Base-by-base conservation (phyloP, 768 basidiomycete genomes). In the Lentinula raphanica region DNA sequence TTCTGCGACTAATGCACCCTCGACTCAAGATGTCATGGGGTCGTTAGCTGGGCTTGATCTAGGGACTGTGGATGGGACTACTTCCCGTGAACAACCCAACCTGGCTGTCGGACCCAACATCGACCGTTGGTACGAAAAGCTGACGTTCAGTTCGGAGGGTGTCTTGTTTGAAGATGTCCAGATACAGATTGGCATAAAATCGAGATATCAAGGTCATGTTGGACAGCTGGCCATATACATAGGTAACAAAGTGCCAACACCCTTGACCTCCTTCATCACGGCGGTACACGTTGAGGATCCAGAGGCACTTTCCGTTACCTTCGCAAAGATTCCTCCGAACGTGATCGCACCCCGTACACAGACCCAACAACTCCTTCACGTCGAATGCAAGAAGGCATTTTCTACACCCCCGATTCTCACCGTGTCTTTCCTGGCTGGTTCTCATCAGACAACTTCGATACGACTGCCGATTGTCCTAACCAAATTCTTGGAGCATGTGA, bases 161-260 rank as follows among this genome's bases (percentile, higher is more conserved):
- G 85, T 98, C 32, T 79, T 99, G 12, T 98, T 92, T 71, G 97
- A 99, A 71, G 96, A 98, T 64, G 83, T 91, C 8, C 92, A 96
- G 71, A 83, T 99, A 44, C 96, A 98, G 69, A 84, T 99, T 54
- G 97, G 97, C 32, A 72, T 98, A 76, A 99, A 98, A 75, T 94
- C 94, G 29, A 89, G 94, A 66, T 99, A 91, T 70, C 96, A 98
- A 69, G 90, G 92, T 15, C 90, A 96, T 66, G 82, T 94, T 38
- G 97, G 96, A 15, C 93, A 98, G 65, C 67, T 99, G 49, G 95
- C 95, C 25, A 76, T 99, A 36, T 98, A 97, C 74, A 81, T 98
- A 61, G 97, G 97, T 63, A 99, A 98, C 79, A 99, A 99, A 70
- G 78, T 94, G 51, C 83, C 90, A 5, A 84, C 85, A 7, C 82